These are phyloP conservation scores for Plasmodium berghei DNA, from an alignment of 169 alveolate genomes.

Conservation along the genomic window DNA sequence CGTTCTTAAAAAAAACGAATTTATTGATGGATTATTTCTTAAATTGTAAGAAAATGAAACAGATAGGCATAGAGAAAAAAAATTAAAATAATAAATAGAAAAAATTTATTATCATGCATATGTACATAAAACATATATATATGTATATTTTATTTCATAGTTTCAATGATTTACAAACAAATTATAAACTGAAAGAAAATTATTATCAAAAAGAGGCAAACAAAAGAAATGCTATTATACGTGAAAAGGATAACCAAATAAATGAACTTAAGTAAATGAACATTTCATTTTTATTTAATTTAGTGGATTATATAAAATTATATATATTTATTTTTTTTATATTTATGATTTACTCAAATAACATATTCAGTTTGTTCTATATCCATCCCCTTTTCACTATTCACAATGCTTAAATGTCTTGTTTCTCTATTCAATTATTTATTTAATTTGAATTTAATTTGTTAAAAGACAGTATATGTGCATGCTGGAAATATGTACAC, in stretches of 20 bases:
- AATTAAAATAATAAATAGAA: background rate
- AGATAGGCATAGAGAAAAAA: background rate
- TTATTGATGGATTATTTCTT: slow-evolving; percentile 31
- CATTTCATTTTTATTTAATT: slow-evolving; percentile 8
- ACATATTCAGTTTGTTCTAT: background rate
- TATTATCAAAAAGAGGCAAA: slow-evolving; percentile 47
- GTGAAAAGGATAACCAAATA: slow-evolving; percentile 43
- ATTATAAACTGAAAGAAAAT: slow-evolving; percentile 55
- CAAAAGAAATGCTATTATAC: slow-evolving; percentile 35
- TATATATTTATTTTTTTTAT: background rate
- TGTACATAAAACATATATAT: background rate
- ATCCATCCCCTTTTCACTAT: background rate
- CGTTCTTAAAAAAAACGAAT: slow-evolving; percentile 68
- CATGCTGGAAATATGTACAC: background rate
- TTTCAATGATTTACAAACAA: slow-evolving; percentile 48
- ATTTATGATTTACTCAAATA: no score
- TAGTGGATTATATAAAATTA: background rate
- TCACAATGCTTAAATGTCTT: background rate
- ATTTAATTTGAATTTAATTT: no score
- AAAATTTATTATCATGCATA: background rate
- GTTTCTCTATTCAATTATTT: no score
- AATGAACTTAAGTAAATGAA: slow-evolving; percentile 57
- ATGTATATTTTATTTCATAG: background rate
- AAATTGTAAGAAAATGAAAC: slow-evolving; percentile 20
- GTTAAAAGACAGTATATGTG: no score